phyloP scores from a whole-genome alignment of 177 flowering plant genomes.

The Vitis hybrid region DNA sequence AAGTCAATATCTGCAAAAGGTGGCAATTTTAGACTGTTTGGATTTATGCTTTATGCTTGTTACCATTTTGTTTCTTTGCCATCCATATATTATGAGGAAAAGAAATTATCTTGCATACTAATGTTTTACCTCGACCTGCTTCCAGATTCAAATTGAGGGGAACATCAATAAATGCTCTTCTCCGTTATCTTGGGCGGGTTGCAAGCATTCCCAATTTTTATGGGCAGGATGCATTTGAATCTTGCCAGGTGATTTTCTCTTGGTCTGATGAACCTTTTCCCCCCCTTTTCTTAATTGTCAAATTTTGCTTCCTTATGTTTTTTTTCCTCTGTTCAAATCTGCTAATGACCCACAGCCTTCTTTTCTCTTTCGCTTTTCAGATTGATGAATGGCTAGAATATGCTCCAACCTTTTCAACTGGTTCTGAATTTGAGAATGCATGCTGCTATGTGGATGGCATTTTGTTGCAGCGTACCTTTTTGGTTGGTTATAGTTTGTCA shows the following conservation, averaged over 20 bases:
- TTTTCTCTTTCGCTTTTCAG: conserved; percentile 30
- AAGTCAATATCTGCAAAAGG: background rate
- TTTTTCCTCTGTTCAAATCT: too few relatives aligned
- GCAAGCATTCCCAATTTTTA: conserved; percentile 48
- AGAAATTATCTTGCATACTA: background rate
- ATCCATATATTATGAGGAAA: background rate
- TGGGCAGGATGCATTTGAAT: conserved; percentile 47
- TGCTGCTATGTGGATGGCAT: conserved; percentile 57
- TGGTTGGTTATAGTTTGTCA: conserved; percentile 69
- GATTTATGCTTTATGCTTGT: background rate
- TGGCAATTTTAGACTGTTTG: background rate
- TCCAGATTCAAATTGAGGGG: conserved; percentile 66
- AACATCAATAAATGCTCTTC: conserved; percentile 31
- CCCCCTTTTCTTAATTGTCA: too few relatives aligned
- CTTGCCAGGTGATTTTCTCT: conserved; percentile 55
- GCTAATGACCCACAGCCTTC: too few relatives aligned
- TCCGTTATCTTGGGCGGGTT: conserved; percentile 65
- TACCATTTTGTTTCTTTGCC: background rate
- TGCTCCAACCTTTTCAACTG: conserved; percentile 53
- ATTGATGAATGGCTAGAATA: conserved; percentile 85
- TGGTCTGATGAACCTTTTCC: background rate
- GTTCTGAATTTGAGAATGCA: conserved; percentile 84
- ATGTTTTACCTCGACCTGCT: background rate
- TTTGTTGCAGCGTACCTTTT: conserved; percentile 52
- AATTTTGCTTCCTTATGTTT: too few relatives aligned